These are phyloP conservation scores for Irpex sp. DNA, from an alignment of 1,284 basidiomycete species.

Conservation along the genomic window DNA sequence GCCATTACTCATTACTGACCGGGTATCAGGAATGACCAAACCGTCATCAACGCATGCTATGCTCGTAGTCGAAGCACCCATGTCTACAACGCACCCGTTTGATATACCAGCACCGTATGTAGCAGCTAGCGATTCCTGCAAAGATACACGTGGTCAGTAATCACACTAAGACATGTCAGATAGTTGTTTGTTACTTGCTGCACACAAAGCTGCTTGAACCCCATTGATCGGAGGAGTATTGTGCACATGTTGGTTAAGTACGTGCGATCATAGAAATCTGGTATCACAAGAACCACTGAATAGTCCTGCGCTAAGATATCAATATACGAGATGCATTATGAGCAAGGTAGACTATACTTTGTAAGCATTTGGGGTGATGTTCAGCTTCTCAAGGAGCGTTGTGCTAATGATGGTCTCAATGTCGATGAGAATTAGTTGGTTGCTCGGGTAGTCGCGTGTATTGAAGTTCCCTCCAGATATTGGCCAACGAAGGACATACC, in stretches of 20 bases:
- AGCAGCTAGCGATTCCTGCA: conserved; percentile 90
- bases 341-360: conserved; percentile 54
- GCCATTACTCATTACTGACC: conserved; percentile 54
- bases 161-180: not conserved
- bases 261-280: conserved; percentile 89
- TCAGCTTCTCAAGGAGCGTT: conserved; percentile 70
- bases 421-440: conserved; percentile 81
- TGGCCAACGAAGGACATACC: conserved; percentile 84
- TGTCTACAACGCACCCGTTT: conserved; percentile 94
- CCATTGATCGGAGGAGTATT: conserved; percentile 84
- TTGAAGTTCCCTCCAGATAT: conserved; percentile 85
- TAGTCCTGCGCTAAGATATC: conserved; percentile 65
- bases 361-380: conserved; percentile 65
- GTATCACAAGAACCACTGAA: conserved; percentile 91
- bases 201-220: conserved; percentile 91
- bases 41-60: conserved; percentile 98
- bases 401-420: conserved; percentile 77
- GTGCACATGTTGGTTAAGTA: conserved; percentile 88
- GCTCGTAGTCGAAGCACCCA: conserved; percentile 88
- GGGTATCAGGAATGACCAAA: conserved; percentile 87
- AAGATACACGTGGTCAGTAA: conserved; percentile 5
- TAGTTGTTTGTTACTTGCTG: conserved; percentile 73
- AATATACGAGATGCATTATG: not conserved
- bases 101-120: conserved; percentile 96
- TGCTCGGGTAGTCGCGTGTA: conserved; percentile 77